Percentiles rank a stretch among this genome's conserved stretches.
Evolutionary conservation across 139 green algal species (phyloP).

Genomic region (Chlorella sp.): DNA sequence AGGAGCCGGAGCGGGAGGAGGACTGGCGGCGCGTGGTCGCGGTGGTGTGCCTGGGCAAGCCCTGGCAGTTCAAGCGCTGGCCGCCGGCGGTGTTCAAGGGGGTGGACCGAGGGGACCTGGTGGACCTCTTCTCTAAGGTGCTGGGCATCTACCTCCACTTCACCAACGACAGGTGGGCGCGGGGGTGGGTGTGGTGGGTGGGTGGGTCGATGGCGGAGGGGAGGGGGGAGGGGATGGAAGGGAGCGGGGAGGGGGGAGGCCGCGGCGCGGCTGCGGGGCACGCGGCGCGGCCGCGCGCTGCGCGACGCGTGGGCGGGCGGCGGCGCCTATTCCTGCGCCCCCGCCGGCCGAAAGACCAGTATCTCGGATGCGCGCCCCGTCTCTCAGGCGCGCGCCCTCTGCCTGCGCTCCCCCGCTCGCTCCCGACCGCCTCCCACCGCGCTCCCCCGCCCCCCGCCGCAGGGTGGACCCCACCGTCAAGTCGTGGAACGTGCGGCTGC

Average conservation of each 20-base stretch:
- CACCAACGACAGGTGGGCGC: conserved; percentile 39
- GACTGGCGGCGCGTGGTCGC: conserved; percentile 72
- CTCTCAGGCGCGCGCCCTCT: background rate
- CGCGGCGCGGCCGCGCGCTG: too few species aligned
- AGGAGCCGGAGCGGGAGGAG: conserved; percentile 22
- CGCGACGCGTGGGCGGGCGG: too few species aligned
- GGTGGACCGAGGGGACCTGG: conserved; percentile 38
- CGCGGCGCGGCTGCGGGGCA: too few species aligned
- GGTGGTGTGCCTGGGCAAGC: conserved; percentile 67
- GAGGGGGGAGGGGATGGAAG: too few species aligned
- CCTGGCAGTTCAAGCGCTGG: conserved; percentile 79
- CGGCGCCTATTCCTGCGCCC: too few species aligned
- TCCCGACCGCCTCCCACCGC: background rate
- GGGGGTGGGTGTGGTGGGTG: background rate
- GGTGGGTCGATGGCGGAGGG: background rate
- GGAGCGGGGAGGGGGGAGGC: too few species aligned
- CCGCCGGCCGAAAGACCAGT: background rate
- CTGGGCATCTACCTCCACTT: conserved; percentile 50
- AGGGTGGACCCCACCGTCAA: conserved; percentile 39
- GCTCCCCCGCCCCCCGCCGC: background rate
- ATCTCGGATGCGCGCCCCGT: background rate
- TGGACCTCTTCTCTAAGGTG: conserved; percentile 44
- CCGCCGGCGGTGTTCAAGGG: conserved; percentile 75
- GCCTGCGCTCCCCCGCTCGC: background rate
- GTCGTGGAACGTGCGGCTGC: conserved; percentile 54